phyloP scores from a whole-genome alignment of 371 early-diverging fungal genomes.

The Dipsacomyces acuminosporus region DNA sequence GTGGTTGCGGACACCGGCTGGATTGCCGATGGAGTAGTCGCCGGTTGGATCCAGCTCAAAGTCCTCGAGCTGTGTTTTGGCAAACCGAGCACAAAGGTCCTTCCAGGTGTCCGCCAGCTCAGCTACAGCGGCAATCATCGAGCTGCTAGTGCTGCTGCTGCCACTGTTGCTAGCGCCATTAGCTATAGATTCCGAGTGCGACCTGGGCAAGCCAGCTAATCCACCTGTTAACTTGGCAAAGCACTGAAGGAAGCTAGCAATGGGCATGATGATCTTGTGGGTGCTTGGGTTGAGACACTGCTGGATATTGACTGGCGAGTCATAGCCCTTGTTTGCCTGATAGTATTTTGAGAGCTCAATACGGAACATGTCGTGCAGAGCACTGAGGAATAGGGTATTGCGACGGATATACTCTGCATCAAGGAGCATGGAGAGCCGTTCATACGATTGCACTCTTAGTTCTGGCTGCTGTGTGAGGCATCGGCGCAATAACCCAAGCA shows the following conservation, averaged over 20 bases:
- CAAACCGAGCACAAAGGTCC: conserved; percentile 26
- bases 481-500: conserved; percentile 45
- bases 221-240: conserved; percentile 16
- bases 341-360: conserved; percentile 40
- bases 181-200: too few relatives aligned
- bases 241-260: conserved; percentile 23
- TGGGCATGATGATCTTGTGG: conserved; percentile 23
- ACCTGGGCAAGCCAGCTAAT: not conserved
- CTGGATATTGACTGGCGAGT: conserved; percentile 26
- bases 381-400: conserved; percentile 8
- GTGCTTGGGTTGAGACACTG: conserved; percentile 25
- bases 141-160: not conserved
- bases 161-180: too few relatives aligned
- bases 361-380: conserved; percentile 19
- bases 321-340: conserved; percentile 1
- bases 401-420: conserved; percentile 5
- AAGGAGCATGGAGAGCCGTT: conserved; percentile 17
- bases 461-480: conserved; percentile 46
- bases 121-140: not conserved
- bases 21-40: conserved; percentile 20
- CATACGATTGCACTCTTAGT: conserved; percentile 23
- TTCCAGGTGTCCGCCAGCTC: conserved; percentile 2
- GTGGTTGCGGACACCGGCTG: conserved; percentile 24
- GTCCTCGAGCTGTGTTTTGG: conserved; percentile 34
- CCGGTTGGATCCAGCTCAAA: conserved; percentile 35